phyloP scores from a whole-genome alignment of 1,284 basidiomycete genomes.

The Caloboletus firmus region DNA sequence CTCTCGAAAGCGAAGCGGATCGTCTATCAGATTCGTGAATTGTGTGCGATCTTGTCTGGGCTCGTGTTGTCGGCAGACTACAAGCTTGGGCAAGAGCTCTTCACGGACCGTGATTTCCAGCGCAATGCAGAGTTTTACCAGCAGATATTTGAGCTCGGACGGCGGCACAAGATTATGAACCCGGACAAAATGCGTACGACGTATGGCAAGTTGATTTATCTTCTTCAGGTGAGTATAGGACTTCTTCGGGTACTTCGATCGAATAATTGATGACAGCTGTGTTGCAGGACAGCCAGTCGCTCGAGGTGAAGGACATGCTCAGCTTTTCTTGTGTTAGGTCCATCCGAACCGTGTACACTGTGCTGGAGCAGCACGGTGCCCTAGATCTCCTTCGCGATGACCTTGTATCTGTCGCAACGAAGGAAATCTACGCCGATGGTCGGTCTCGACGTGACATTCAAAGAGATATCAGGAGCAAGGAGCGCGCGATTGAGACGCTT shows the following conservation, averaged over 20 bases:
- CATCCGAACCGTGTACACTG: constrained; percentile 67
- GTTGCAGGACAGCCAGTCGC: constrained; percentile 70
- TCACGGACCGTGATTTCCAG: constrained; percentile 73
- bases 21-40: constrained; percentile 76
- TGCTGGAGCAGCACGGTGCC: constrained; percentile 63
- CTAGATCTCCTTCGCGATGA: constrained; percentile 71
- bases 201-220: constrained; percentile 80
- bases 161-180: constrained; percentile 84
- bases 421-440: constrained; percentile 74
- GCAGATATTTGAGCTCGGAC: constrained; percentile 72
- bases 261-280: constrained; percentile 4
- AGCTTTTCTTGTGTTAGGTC: constrained; percentile 72
- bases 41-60: constrained; percentile 81
- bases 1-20: constrained; percentile 78
- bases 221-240: constrained; percentile 61
- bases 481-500: constrained; percentile 74
- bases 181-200: constrained; percentile 85
- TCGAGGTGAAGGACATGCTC: constrained; percentile 73
- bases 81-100: constrained; percentile 80
- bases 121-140: constrained; percentile 76
- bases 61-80: constrained; percentile 77
- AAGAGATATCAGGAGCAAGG: constrained; percentile 76
- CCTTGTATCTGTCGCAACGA: constrained; percentile 67
- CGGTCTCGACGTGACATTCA: constrained; percentile 72
- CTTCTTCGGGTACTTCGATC: neutral